Percentiles rank a stretch among this genome's conserved stretches.
These are phyloP conservation scores for Quercus ilex DNA, from an alignment of 306 rosid genomes.

Conservation along the genomic window DNA sequence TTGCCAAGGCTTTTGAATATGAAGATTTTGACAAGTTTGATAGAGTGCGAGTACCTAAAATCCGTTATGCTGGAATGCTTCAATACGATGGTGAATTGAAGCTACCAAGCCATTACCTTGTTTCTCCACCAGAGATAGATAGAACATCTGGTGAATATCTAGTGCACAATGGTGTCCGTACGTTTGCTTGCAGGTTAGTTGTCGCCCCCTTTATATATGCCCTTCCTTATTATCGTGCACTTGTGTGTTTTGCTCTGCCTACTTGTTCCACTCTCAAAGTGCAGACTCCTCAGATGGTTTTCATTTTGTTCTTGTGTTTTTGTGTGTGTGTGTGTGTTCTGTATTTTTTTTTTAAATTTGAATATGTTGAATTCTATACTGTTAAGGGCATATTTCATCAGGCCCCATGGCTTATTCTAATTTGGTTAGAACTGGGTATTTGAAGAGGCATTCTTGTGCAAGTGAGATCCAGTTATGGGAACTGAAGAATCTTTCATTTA, in stretches of 20 bases:
- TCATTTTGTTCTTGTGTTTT: background rate
- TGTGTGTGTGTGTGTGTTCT: too few species aligned
- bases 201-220: background rate
- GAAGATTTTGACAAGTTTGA: constrained; percentile 88
- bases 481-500: background rate
- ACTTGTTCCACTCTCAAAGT: background rate
- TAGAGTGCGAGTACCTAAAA: constrained; percentile 81
- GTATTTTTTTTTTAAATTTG: background rate
- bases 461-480: background rate
- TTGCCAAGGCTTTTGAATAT: constrained; percentile 92
- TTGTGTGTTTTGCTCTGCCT: background rate
- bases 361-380: background rate
- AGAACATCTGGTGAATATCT: constrained; percentile 99
- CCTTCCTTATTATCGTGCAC: background rate
- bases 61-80: constrained; percentile 96
- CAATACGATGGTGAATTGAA: constrained; percentile 97
- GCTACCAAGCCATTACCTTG: constrained; percentile 90
- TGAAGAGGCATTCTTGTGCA: background rate
- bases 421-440: background rate
- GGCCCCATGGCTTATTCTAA: background rate
- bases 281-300: background rate
- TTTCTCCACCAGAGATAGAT: constrained; percentile 91
- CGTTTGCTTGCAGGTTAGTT: constrained; percentile 94
- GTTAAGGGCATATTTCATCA: background rate
- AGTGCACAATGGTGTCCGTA: constrained; percentile 71